Percentiles rank a stretch among this genome's conserved stretches.
Evolutionary conservation across 352 stramenopile genomes (phyloP).

Genomic region (Pythium apleroticum): DNA sequence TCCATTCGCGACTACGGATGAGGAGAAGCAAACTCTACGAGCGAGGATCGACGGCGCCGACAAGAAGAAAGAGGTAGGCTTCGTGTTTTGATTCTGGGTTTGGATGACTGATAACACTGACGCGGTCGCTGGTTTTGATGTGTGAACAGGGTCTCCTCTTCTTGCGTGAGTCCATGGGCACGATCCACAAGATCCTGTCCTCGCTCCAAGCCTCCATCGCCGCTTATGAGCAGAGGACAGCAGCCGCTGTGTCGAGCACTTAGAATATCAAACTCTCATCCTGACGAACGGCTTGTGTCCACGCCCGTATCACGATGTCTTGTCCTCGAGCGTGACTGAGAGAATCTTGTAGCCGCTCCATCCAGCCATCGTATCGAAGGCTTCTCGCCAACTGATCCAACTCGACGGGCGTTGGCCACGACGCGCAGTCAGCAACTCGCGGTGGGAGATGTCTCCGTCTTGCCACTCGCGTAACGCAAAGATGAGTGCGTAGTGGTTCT

Average conservation of each 20-base stretch:
- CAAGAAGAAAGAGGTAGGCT: conserved; percentile 23
- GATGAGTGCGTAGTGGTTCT: conserved; percentile 81
- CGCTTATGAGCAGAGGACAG: conserved; percentile 21
- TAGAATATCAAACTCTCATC: background rate
- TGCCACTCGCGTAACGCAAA: conserved; percentile 63
- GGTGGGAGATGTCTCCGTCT: conserved; percentile 15
- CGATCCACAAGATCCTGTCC: conserved; percentile 23
- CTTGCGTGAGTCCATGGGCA: conserved; percentile 23
- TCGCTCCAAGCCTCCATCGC: conserved; percentile 23
- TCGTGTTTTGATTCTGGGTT: background rate
- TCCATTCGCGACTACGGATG: conserved; percentile 15
- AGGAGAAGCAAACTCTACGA: conserved; percentile 13
- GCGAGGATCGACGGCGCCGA: conserved; percentile 8
- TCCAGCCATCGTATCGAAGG: conserved; percentile 45
- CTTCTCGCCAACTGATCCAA: conserved; percentile 64
- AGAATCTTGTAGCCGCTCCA: conserved; percentile 74
- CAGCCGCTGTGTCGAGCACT: background rate
- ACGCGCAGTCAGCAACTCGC: conserved; percentile 58
- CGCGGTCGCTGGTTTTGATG: background rate
- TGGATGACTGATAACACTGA: background rate
- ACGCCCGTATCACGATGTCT: no score
- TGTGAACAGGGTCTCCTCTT: conserved; percentile 20
- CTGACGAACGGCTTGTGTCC: no score
- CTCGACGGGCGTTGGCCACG: conserved; percentile 56
- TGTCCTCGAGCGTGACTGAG: background rate